A percentile compares a stretch with the other conserved stretches of the same genome.
Evolutionary conservation across 2,329 filamentous ascomycete genomes (phyloP).

Genomic region (Curvularia eragrostidis): DNA sequence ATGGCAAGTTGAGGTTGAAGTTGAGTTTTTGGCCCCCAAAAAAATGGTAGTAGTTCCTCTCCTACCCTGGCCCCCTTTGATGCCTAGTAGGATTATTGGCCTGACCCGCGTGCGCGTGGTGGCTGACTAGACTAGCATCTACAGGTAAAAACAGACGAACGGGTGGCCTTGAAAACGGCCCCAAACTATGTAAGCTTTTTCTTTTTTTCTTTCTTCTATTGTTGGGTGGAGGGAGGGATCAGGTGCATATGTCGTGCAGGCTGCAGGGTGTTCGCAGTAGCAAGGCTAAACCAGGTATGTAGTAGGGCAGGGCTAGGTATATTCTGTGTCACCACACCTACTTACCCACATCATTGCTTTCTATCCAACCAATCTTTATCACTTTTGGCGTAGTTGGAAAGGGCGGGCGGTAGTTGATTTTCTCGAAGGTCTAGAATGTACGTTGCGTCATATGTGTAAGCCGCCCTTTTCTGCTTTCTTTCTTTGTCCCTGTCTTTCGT

Average conservation of each 20-base stretch:
- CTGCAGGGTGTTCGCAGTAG: not conserved
- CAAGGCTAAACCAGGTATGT: not conserved
- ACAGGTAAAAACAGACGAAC: not conserved
- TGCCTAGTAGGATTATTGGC: not conserved
- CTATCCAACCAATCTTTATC: too few species aligned
- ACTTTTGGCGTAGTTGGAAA: too few species aligned
- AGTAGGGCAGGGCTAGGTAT: too few species aligned
- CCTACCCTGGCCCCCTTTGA: not conserved
- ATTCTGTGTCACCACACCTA: too few species aligned
- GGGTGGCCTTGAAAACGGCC: not conserved
- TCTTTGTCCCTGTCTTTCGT: not conserved
- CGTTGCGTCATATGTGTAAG: not conserved
- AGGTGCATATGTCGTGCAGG: not conserved
- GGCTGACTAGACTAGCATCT: not conserved
- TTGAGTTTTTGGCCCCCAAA: not conserved
- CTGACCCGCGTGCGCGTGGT: not conserved
- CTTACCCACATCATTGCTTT: too few species aligned
- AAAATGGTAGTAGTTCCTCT: not conserved
- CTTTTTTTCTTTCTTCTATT: not conserved
- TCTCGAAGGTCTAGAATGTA: too few species aligned
- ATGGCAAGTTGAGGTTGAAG: not conserved
- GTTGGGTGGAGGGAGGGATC: not conserved
- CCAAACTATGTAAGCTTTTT: not conserved
- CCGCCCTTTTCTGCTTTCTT: not conserved
- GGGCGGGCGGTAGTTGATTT: too few species aligned